Percentiles rank a stretch among this genome's conserved stretches.
Evolutionary conservation across 768 basidiomycete genomes (phyloP).

Genomic region (Pleurotus tuber-regium): DNA sequence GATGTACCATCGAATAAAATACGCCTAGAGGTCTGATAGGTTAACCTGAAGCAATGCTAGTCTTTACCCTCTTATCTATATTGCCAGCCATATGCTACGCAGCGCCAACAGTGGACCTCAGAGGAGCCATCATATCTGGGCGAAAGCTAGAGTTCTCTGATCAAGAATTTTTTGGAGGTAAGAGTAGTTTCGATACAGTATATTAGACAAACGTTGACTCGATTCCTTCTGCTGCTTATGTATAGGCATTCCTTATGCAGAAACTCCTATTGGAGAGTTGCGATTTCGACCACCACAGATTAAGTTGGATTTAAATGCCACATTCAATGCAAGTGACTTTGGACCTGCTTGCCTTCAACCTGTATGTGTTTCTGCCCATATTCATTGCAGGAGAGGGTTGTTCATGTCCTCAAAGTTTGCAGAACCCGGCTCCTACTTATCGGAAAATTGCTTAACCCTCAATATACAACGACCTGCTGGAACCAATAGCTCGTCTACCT

Average conservation of each 20-base stretch:
- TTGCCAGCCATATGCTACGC: not conserved
- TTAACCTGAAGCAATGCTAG: too few relatives aligned
- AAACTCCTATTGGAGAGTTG: slow-evolving; percentile 24
- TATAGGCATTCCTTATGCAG: slow-evolving; percentile 31
- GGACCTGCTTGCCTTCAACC: slow-evolving; percentile 24
- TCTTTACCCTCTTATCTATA: not conserved
- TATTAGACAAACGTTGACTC: not conserved
- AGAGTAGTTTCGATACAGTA: not conserved
- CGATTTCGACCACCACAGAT: slow-evolving; percentile 25
- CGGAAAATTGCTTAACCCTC: slow-evolving; percentile 48
- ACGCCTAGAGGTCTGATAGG: too few relatives aligned
- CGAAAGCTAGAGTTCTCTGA: not conserved
- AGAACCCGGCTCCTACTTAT: slow-evolving; percentile 16
- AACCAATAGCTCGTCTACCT: slow-evolving; percentile 8
- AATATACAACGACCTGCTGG: slow-evolving; percentile 38
- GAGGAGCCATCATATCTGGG: not conserved
- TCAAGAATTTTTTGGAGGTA: slow-evolving; percentile 6
- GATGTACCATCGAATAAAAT: too few relatives aligned
- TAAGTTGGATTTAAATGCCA: slow-evolving; percentile 10
- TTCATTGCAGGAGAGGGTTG: not conserved
- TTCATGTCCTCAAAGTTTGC: not conserved
- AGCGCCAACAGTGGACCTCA: not conserved
- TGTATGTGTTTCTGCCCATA: slow-evolving; percentile 3
- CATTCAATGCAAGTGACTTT: slow-evolving; percentile 24
- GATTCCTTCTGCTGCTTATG: not conserved